Percentiles rank a stretch among this genome's conserved stretches.
phyloP scores from a whole-genome alignment of 371 early-diverging fungal genomes.

The Syncephalastrum contaminatum region DNA sequence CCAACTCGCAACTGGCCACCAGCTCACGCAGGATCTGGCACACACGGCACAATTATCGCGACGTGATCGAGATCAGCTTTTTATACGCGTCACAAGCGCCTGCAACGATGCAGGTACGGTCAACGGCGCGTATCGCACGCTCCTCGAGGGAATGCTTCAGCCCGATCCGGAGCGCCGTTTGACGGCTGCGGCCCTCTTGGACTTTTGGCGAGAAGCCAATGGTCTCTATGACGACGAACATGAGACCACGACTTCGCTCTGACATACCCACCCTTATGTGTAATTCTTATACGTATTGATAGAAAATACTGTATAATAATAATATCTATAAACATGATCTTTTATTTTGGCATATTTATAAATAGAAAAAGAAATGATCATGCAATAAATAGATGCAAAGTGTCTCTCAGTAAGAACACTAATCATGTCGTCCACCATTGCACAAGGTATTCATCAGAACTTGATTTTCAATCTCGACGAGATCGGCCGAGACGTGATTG shows the following conservation, averaged over 20 bases:
- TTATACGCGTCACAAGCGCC: slow-evolving; percentile 8
- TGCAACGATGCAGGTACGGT: slow-evolving; percentile 12
- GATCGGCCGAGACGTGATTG: slow-evolving; percentile 45
- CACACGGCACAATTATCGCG: neutral
- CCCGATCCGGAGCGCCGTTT: slow-evolving; percentile 8
- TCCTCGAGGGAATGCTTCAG: slow-evolving; percentile 18
- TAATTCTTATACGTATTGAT: too few species aligned
- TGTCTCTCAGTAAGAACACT: too few species aligned
- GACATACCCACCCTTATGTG: too few species aligned
- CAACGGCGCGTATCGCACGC: slow-evolving; percentile 2
- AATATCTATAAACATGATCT: neutral
- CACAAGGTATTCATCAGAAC: slow-evolving; percentile 44
- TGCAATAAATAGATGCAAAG: neutral
- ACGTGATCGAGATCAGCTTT: slow-evolving; percentile 8
- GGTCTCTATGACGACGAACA: slow-evolving; percentile 14
- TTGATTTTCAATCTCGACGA: slow-evolving; percentile 52
- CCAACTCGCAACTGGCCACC: slow-evolving; percentile 15
- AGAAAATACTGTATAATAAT: slow-evolving; percentile 3
- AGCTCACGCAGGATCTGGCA: neutral
- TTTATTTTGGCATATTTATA: neutral
- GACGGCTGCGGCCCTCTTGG: slow-evolving; percentile 10
- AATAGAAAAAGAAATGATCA: neutral
- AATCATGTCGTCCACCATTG: slow-evolving; percentile 5
- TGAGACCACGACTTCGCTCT: too few species aligned
- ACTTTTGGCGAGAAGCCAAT: slow-evolving; percentile 13